Evolutionary conservation across 352 stramenopile genomes (phyloP), one percentile per base, ranked within the genome.

Genomic region (Peronospora destructor): DNA sequence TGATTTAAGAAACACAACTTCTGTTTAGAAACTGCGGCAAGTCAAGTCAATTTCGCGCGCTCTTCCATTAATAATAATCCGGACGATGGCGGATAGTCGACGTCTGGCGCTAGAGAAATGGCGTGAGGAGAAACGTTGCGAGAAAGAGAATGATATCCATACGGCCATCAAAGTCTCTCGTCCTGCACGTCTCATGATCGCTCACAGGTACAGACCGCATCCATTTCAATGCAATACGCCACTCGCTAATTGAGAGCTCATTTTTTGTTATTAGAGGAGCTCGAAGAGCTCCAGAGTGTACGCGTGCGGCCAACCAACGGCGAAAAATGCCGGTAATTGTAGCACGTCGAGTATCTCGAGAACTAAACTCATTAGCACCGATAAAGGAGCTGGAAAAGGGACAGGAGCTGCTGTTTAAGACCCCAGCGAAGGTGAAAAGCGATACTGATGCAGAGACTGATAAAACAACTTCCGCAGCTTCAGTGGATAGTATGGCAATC

Each of bases 21-120:
- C 4, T 26, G 23, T 26, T 26, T 26, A 26, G 23, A 26, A 26
- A 26, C 23, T 3, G 23, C 23, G 23, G 23, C 23, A 26, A 6
- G 4, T 21, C 6, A 47, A 51, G 5, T 47, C 13, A 49, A 66
- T 25, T 52, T 59, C 46, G 42, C 53, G 53, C 46, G 28, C 35
- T 28, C 26, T 30, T 32, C 4, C n/a, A n/a, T n/a, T n/a, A n/a
- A n/a, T n/a, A n/a, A n/a, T n/a, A n/a, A n/a, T 30, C 8, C 16
- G 10, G 4, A 43, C 2, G 11, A 86, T 86, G 76, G 63, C 64
- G 25, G 77, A 86, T 19, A 65, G 59, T 55, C 70, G 80, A 34
- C 64, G 69, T 19, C 64, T 64, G 37, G 76, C 82, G 52, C 61
- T 91, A 19, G 75, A 87, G 65, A 59, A 65, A 46, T 91, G 79